Percentiles rank a stretch among this genome's conserved stretches.
These are phyloP conservation scores for Metarhizium robertsii DNA, from an alignment of 2,329 filamentous ascomycete genomes.

Conservation along the genomic window DNA sequence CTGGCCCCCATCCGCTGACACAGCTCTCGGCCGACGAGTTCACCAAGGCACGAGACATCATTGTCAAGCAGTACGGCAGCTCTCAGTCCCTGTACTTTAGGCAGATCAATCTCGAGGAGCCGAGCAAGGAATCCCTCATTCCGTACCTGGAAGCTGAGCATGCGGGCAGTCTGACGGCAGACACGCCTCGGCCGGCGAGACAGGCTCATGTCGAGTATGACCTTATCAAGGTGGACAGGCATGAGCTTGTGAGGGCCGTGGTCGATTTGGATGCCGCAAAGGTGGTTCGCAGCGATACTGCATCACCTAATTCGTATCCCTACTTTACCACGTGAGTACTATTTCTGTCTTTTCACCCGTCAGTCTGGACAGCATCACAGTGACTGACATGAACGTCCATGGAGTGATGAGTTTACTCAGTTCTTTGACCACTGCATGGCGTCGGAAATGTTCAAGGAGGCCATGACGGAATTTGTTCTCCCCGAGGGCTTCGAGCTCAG, in stretches of 20 bases:
- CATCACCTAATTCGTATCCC: constrained; percentile 23
- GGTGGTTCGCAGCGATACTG: constrained; percentile 17
- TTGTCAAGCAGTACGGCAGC: constrained; percentile 24
- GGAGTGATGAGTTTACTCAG: constrained; percentile 28
- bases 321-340: constrained; percentile 16
- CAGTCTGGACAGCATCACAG: too few relatives aligned
- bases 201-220: constrained; percentile 37
- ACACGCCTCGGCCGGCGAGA: constrained; percentile 33
- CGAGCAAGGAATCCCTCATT: constrained; percentile 47
- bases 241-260: constrained; percentile 26
- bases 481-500: constrained; percentile 33
- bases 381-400: neutral
- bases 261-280: constrained; percentile 26
- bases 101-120: constrained; percentile 54
- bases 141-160: constrained; percentile 55
- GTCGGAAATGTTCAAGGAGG: constrained; percentile 36
- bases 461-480: constrained; percentile 35
- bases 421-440: constrained; percentile 31
- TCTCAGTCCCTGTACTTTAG: constrained; percentile 34
- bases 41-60: constrained; percentile 32
- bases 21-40: constrained; percentile 42
- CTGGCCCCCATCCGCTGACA: constrained; percentile 33
- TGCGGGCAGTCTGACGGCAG: constrained; percentile 33
- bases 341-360: too few relatives aligned
- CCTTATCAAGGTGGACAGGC: constrained; percentile 21